Base-by-base conservation (phyloP, 1,284 basidiomycete species). In the Xanthoconium separans region DNA sequence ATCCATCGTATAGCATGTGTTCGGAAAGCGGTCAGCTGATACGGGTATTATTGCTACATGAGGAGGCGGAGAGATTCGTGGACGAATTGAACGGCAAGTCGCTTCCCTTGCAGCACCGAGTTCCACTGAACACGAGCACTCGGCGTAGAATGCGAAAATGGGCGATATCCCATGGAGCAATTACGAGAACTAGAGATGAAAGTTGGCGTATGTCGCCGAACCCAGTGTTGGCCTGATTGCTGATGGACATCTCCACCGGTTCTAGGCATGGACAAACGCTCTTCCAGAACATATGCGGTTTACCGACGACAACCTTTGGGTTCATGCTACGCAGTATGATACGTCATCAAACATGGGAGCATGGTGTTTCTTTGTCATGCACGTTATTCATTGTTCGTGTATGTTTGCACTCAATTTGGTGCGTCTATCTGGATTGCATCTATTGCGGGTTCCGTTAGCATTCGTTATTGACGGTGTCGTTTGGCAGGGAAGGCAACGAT, bases 281-380 rank as follows among this genome's bases (percentile, higher is more conserved):
- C 76, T 91, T 18, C 81, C 89, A 10, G 81, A 84, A 39, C 79
- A 85, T 60, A 77, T 91, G 37, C 80, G 77, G 13, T 91, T 87
- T 63, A 83, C 78, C 33, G 80, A 84, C 49, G 80, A 85, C 59
- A 88, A 77, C 63, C 66, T 89, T 18, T 74, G 78, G 60, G 79
- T 83, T n/a, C 87, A 91, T 60, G 72, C 82, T 58, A 79, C 80
- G 10, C 87, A 89, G 79, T 85, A 89, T 62, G 87, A 89, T 64
- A 89, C 87, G 11, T 80, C 80, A 59, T 85, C 85, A 4, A 90
- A 87, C 60, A 80, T 77, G 18, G 84, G 87, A 46, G 86, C 87
- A 11, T 91, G 89, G 89, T 85, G 83, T 61, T 91, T 80, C 70
- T 86, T 81, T 59, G 77, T 78, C 64, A 85, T 89, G 76, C 89